Evolutionary conservation across 1,139 yeast species (phyloP), one percentile per base, ranked within the genome.

Genomic region (Blastobotrys proliferans): DNA sequence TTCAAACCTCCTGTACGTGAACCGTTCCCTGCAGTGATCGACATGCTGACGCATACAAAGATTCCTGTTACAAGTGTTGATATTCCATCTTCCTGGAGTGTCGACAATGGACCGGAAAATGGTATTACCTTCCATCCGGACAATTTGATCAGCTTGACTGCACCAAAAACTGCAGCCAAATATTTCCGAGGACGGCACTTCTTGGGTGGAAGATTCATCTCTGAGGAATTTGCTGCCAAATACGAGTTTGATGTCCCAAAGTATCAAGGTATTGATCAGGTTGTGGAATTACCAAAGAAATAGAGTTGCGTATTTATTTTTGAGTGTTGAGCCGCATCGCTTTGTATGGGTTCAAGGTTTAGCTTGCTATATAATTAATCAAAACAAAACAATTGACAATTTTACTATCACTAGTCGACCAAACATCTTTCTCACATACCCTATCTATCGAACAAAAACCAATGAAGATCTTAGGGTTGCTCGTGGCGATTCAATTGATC

Each of bases 71-170:
- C 86, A 0, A 79, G 95, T 0, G 85, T 92, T 1, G 98, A 92
- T 60, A 79, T 90, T 32, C 98, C 98, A 0, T 83, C 95, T 0
- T 95, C 97, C 0, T 92, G 98, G 98, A 94, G 88, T 59, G 97
- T 92, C 4, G 95, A 92, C 57, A 58, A 72, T 3, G 98, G 98
- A 0, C 95, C 94, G 0, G 67, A 62, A 3, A 60, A 63, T 1
- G 64, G 61, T 4, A 62, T 63, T 37, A 58, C 56, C 17, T 69
- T 66, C 49, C 44, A 45, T 22, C 95, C 98, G 0, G 64, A 73
- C 4, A 78, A 79, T 53, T 69, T 92, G 44, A 79, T 92, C 6
- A 84, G 95, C 41, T 68, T 92, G 44, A 90, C 97, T 0, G 97
- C 96, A 0, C 98, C 98, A 4, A 92, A 92, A 59, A 94, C 94